phyloP scores from a whole-genome alignment of 768 basidiomycete genomes.

The Steccherinum ochraceum region DNA sequence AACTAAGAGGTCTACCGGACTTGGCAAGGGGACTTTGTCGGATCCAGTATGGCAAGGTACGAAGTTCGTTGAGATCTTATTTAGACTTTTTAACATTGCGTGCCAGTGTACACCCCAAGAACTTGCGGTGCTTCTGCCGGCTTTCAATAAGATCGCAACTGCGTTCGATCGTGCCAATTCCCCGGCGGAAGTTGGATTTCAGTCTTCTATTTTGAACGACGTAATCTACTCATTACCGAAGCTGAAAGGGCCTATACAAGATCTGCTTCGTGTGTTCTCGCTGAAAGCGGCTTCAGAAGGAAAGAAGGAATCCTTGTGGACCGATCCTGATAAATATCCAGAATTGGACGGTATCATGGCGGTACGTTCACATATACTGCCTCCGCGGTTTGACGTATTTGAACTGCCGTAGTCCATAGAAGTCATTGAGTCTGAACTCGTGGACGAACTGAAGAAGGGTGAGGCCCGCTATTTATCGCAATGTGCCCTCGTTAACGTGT shows the following conservation, averaged over 20 bases:
- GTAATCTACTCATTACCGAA: slow-evolving; percentile 66
- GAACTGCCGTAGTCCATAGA: slow-evolving; percentile 46
- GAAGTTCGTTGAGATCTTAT: neutral
- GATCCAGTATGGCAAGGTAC: slow-evolving; percentile 86
- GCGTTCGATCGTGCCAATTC: slow-evolving; percentile 48
- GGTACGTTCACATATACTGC: slow-evolving; percentile 34
- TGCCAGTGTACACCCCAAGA: slow-evolving; percentile 78
- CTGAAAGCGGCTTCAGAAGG: slow-evolving; percentile 60
- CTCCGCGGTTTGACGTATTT: neutral
- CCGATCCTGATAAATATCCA: slow-evolving; percentile 43
- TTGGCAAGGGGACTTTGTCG: slow-evolving; percentile 80
- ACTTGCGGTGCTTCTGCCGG: slow-evolving; percentile 64
- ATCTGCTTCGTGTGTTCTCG: slow-evolving; percentile 50
- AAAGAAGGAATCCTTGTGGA: slow-evolving; percentile 68
- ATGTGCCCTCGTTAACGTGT: slow-evolving; percentile 3
- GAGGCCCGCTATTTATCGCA: slow-evolving; percentile 10
- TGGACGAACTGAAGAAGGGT: slow-evolving; percentile 68
- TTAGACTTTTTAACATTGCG: neutral
- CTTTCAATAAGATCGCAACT: slow-evolving; percentile 63
- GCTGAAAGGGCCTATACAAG: slow-evolving; percentile 46
- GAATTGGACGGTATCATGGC: slow-evolving; percentile 50
- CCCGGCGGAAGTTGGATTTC: slow-evolving; percentile 48
- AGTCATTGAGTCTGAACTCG: slow-evolving; percentile 63
- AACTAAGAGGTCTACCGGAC: slow-evolving; percentile 78
- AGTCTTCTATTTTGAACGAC: slow-evolving; percentile 60